Conservation (phyloP, 371 early-diverging fungal species). For the Mortierella sp. region DNA sequence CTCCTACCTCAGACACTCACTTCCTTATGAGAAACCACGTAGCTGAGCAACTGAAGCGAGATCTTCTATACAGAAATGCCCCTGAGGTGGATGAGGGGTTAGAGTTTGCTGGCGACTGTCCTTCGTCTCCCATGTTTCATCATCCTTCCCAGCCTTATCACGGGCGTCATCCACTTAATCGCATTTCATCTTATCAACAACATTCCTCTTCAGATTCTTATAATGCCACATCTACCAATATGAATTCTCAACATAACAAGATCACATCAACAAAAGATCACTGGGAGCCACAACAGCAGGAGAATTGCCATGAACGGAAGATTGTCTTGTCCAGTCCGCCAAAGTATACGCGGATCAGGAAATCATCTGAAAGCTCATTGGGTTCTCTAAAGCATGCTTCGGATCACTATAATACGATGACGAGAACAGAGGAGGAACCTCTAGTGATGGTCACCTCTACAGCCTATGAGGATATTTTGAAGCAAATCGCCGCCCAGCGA, state of each 20-base stretch:
- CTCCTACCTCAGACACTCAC: background rate
- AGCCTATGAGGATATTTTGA: slow-evolving; percentile 22
- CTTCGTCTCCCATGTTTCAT: slow-evolving; percentile 17
- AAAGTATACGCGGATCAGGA: background rate
- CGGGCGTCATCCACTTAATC: slow-evolving; percentile 32
- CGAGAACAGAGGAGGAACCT: background rate
- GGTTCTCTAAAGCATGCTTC: background rate
- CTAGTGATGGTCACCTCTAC: background rate
- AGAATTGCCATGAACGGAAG: background rate
- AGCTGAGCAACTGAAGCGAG: slow-evolving; percentile 4
- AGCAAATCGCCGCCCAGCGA: slow-evolving; percentile 31
- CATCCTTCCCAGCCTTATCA: slow-evolving; percentile 12
- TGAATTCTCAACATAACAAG: background rate
- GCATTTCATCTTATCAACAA: slow-evolving; percentile 1
- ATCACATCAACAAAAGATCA: background rate
- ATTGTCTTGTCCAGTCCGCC: background rate
- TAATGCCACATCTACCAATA: background rate
- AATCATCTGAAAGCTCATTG: background rate
- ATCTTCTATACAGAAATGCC: slow-evolving; percentile 1
- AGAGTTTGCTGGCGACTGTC: background rate
- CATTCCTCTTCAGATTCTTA: background rate
- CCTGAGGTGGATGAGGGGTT: slow-evolving; percentile 2
- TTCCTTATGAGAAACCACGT: background rate
- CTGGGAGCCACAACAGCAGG: background rate
- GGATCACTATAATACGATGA: background rate